Percentiles rank a stretch among this genome's conserved stretches.
phyloP scores from a whole-genome alignment of 2,329 filamentous ascomycete genomes.

The Aspergillus texensis region DNA sequence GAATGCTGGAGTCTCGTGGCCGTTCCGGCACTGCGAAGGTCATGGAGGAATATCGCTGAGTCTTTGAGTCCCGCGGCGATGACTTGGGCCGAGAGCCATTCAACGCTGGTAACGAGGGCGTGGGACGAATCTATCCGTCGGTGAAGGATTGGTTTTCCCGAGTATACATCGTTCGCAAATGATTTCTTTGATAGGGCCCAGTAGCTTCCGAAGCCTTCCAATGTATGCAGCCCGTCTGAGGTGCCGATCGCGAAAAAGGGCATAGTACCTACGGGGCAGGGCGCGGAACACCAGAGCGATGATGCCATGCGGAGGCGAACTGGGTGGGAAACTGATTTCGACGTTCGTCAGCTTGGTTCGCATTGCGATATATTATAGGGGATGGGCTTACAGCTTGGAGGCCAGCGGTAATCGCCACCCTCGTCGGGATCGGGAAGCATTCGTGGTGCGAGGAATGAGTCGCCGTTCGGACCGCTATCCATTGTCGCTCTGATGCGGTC shows the following conservation, averaged over 20 bases:
- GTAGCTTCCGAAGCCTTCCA: constrained; percentile 31
- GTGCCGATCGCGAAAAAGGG: constrained; percentile 42
- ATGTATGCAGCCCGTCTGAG: constrained; percentile 38
- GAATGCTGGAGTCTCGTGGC: constrained; percentile 38
- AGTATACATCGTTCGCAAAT: constrained; percentile 22
- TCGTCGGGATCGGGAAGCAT: constrained; percentile 36
- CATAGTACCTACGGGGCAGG: constrained; percentile 33
- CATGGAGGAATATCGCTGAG: constrained; percentile 39
- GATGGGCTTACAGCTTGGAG: constrained; percentile 28
- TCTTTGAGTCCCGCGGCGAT: constrained; percentile 40
- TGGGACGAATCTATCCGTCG: constrained; percentile 29
- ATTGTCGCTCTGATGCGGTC: constrained; percentile 36
- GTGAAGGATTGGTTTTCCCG: constrained; percentile 18
- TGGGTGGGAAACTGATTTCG: constrained; percentile 28
- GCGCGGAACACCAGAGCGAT: constrained; percentile 41
- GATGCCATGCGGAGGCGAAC: constrained; percentile 30
- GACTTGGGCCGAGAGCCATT: constrained; percentile 41
- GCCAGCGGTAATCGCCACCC: constrained; percentile 36
- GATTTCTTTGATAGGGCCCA: constrained; percentile 35
- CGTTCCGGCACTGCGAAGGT: constrained; percentile 37
- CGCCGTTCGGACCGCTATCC: constrained; percentile 37
- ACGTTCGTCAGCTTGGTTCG: neutral
- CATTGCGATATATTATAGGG: neutral
- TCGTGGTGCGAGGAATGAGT: constrained; percentile 34
- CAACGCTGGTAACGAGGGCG: constrained; percentile 36